Evolutionary conservation across 73 alveolate genomes (phyloP).

Genomic region (Paramecium primaurelia): DNA sequence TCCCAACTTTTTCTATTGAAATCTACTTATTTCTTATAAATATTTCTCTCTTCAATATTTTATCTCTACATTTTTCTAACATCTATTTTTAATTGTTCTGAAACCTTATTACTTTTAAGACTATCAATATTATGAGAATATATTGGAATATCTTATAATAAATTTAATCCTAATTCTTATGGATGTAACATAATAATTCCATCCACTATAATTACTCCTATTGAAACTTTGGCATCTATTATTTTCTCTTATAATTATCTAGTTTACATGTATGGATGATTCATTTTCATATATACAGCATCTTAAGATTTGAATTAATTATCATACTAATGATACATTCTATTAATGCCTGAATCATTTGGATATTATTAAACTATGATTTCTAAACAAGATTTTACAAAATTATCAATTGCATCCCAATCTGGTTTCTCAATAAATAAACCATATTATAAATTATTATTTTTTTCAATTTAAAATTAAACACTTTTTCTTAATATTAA

Average conservation of each 20-base stretch:
- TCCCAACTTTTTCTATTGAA: background rate
- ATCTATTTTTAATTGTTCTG: background rate
- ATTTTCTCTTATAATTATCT: background rate
- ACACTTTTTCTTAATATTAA: background rate
- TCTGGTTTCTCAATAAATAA: background rate
- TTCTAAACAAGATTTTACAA: background rate
- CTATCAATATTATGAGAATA: background rate
- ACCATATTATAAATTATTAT: background rate
- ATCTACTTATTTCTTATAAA: background rate
- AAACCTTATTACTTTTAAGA: background rate
- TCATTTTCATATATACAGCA: background rate
- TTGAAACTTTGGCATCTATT: background rate
- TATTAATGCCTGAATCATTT: background rate
- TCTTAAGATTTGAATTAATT: background rate
- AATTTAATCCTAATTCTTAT: background rate
- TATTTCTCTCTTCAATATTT: background rate
- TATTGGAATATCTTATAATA: background rate
- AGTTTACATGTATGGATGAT: background rate
- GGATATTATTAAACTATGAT: background rate
- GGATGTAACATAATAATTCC: background rate
- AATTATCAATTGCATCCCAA: background rate
- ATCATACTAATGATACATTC: background rate
- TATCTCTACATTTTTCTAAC: background rate
- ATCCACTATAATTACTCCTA: background rate
- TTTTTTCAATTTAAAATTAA: background rate